Evolutionary conservation across 139 green algal genomes (phyloP), one percentile per base, ranked within the genome.

Genomic region (Coelastrella sp.): DNA sequence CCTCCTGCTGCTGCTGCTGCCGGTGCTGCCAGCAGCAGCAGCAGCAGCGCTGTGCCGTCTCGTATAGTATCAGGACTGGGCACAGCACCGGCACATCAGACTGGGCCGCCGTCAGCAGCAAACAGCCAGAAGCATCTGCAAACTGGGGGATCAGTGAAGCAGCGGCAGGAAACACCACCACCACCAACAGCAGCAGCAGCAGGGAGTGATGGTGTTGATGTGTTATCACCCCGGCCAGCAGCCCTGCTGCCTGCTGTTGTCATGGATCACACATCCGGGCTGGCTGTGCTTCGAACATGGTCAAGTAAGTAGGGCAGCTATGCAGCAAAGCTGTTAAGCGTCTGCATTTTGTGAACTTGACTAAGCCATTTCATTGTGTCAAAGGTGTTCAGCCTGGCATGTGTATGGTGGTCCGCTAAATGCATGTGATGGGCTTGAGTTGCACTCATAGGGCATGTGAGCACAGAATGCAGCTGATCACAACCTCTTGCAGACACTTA

Each of bases 251-350:
- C 87, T 32, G 23, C 77, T 19, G 47, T 92, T 6, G 65, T 89
- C 8, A 85, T 61, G 4, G 90, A 90, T 86, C 90, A 92, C 73
- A 82, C 20, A 22, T 88, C 65, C 5, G 90, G 90, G 7, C 84
- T 92, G 4, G 83, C 84, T 11, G 79, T 91, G 87, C 66, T 91
- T n/a, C 56, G 78, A n/a, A 87, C 87, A 5, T 91, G 87, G 87
- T 91, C 87, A 81, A 5, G 87, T 91, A 60, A 87, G 87, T 73
- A 76, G 10, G n/a, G n/a, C n/a, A n/a, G n/a, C n/a, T n/a, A n/a
- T n/a, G n/a, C n/a, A n/a, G n/a, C n/a, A n/a, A n/a, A 68, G 61
- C 61, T 68, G 61, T 68, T 17, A 10, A 17, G 7, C 61, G 7
- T 68, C 61, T 68, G 61, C 7, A 68, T 17, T 68, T 7, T 68